These are phyloP conservation scores for Hygrophila difformis DNA, from an alignment of 257 asterid species.

Conservation along the genomic window DNA sequence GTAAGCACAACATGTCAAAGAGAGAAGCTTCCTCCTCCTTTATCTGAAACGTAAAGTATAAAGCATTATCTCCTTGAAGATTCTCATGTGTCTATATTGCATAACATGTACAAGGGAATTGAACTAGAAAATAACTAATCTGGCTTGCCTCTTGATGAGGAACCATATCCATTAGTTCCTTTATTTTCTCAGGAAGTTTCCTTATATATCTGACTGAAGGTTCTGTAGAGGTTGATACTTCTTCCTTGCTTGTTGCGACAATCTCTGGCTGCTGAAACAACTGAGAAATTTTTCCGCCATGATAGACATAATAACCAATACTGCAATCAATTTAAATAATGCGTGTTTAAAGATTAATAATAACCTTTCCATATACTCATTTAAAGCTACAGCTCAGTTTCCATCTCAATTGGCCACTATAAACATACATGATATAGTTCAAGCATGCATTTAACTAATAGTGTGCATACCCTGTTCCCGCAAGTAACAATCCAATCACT, in stretches of 20 bases:
- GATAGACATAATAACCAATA: conserved; percentile 45
- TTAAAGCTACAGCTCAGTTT: too few relatives aligned
- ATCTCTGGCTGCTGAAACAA: conserved; percentile 63
- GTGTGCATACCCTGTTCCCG: conserved; percentile 78
- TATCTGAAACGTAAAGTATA: conserved; percentile 31
- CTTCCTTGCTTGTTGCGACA: conserved; percentile 65
- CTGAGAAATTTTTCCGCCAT: conserved; percentile 46
- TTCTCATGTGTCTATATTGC: too few relatives aligned
- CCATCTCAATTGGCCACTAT: too few relatives aligned
- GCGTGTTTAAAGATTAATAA: too few relatives aligned
- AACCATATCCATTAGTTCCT: conserved; percentile 67
- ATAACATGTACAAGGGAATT: too few relatives aligned
- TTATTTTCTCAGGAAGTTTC: conserved; percentile 55
- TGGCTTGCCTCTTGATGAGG: conserved; percentile 90
- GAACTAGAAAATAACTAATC: not conserved
- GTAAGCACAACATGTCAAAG: conserved; percentile 86
- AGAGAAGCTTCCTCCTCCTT: conserved; percentile 99
- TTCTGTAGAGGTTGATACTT: conserved; percentile 66
- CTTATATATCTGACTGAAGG: conserved; percentile 71
- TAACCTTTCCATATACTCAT: too few relatives aligned
- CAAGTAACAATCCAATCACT: conserved; percentile 64
- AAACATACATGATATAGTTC: too few relatives aligned
- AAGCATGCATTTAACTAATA: too few relatives aligned
- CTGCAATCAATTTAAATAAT: conserved; percentile 27
- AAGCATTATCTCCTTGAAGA: too few relatives aligned